phyloP scores from a whole-genome alignment of 768 basidiomycete genomes.

The Tulasnella sp. region DNA sequence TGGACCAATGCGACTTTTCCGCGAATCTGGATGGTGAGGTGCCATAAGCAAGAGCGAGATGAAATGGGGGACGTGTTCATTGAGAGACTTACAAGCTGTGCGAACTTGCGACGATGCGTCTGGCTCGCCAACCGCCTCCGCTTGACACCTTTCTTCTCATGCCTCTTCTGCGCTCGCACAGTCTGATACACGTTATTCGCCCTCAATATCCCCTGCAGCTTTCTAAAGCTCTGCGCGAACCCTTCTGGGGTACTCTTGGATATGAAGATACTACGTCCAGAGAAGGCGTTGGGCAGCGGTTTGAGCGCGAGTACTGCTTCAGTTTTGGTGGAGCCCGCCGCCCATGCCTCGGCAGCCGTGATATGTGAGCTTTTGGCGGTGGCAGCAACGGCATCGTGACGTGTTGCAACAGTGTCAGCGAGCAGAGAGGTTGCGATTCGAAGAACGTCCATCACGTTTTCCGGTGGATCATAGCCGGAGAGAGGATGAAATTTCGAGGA shows the following conservation, averaged over 20 bases:
- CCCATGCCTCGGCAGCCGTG: slow-evolving; percentile 3
- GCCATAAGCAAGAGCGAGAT: slow-evolving; percentile 16
- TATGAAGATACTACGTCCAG: slow-evolving; percentile 6
- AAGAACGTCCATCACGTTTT: background rate
- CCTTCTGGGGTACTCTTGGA: background rate
- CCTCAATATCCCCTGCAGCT: background rate
- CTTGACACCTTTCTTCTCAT: slow-evolving; percentile 76
- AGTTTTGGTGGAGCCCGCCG: background rate
- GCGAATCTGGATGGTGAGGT: slow-evolving; percentile 49
- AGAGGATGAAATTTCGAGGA: background rate
- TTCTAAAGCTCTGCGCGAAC: background rate
- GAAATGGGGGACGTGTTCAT: slow-evolving; percentile 16
- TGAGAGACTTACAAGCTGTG: slow-evolving; percentile 49
- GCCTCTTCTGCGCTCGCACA: slow-evolving; percentile 32
- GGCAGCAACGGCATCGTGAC: background rate
- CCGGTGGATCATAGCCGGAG: background rate
- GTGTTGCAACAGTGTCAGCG: background rate
- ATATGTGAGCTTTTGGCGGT: too few relatives aligned
- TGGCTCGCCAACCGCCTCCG: slow-evolving; percentile 61
- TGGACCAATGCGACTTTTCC: slow-evolving; percentile 71
- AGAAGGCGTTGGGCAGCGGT: background rate
- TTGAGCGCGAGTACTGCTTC: background rate
- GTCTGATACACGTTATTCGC: background rate
- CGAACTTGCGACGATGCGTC: slow-evolving; percentile 70
- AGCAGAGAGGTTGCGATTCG: background rate